Conservation (phyloP, 2,329 filamentous ascomycete species). For the Colletotrichum sublineola region DNA sequence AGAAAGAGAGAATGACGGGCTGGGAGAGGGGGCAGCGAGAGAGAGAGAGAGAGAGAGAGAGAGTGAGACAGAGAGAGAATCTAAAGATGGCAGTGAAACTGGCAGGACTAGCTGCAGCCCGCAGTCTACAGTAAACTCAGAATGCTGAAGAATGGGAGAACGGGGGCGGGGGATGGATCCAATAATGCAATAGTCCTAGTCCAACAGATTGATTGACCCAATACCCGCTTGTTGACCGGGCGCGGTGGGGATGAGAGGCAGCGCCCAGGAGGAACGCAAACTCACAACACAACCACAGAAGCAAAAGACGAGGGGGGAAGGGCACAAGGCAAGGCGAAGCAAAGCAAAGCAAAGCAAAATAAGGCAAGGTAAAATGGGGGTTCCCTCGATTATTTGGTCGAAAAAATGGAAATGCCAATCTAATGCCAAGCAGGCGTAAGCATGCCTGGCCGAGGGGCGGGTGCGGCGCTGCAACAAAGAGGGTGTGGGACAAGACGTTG, state of each 20-base stretch:
- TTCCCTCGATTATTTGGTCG: not conserved
- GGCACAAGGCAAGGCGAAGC: too few species aligned
- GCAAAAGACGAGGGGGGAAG: not conserved
- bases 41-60: not conserved
- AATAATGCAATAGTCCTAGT: not conserved
- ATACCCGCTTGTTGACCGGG: not conserved
- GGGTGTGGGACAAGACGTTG: not conserved
- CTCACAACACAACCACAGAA: not conserved
- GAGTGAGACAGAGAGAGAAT: not conserved
- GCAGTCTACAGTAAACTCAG: not conserved
- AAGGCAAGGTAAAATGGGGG: not conserved
- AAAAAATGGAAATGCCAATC: not conserved
- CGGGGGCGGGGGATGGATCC: not conserved
- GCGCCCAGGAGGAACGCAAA: not conserved
- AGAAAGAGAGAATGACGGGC: not conserved
- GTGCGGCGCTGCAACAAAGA: not conserved
- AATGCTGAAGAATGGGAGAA: not conserved
- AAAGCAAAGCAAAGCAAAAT: not conserved
- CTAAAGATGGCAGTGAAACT: not conserved
- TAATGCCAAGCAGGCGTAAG: slow-evolving; percentile 16
- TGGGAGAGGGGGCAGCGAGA: not conserved
- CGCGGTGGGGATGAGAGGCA: not conserved
- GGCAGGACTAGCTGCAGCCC: not conserved
- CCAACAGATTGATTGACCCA: not conserved
- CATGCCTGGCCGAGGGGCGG: slow-evolving; percentile 18